phyloP scores from a whole-genome alignment of 805 yeast species.

The Kluyveromyces aestuarii region DNA sequence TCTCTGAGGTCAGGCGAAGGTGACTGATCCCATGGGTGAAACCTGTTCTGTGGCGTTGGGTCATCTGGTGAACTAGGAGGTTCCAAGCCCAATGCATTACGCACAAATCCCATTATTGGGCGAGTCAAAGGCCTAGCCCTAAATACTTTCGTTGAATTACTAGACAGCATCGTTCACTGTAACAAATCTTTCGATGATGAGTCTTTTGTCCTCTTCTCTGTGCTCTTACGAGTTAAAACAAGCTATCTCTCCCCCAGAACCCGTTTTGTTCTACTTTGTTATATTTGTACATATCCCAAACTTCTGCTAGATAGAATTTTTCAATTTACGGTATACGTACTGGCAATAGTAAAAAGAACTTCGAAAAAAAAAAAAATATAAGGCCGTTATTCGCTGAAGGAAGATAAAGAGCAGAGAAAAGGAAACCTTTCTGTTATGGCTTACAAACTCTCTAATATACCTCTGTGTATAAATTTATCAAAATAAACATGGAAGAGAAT shows the following conservation, averaged over 20 bases:
- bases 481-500: no score
- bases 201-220: background rate
- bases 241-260: background rate
- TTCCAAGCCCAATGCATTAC: slow-evolving; percentile 47
- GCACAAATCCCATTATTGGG: slow-evolving; percentile 30
- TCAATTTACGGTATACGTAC: background rate
- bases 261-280: background rate
- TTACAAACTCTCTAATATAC: no score
- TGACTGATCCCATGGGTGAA: slow-evolving; percentile 86
- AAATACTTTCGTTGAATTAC: background rate
- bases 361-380: background rate
- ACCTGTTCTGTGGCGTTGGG: slow-evolving; percentile 65
- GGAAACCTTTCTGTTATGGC: no score
- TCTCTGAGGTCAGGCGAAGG: slow-evolving; percentile 82
- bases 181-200: background rate
- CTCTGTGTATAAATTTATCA: no score
- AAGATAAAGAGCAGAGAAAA: no score
- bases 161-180: background rate
- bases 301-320: background rate
- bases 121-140: slow-evolving; percentile 8
- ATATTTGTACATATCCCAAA: background rate
- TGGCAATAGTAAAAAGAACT: background rate
- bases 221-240: background rate
- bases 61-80: slow-evolving; percentile 56
- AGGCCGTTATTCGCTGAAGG: background rate